Percentiles rank a stretch among this genome's conserved stretches.
Evolutionary conservation across 805 yeast species (phyloP).

Genomic region (Cyberlindnera subsufficiens): DNA sequence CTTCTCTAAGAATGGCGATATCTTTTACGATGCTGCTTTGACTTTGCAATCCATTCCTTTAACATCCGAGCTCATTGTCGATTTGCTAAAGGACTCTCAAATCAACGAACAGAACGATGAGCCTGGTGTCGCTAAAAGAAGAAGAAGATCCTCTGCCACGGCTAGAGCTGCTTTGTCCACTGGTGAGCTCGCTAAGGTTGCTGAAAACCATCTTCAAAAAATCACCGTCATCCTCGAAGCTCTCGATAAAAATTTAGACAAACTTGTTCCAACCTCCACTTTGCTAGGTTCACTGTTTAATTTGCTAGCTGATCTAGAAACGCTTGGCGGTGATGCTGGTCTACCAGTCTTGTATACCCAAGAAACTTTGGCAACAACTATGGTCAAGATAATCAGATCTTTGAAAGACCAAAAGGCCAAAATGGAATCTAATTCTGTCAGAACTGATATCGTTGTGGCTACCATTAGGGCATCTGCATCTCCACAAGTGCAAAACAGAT

Average conservation of each 20-base stretch:
- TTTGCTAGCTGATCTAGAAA: constrained; percentile 67
- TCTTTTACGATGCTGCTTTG: constrained; percentile 47
- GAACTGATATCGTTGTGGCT: constrained; percentile 88
- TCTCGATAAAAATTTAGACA: constrained; percentile 44
- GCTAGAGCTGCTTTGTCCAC: constrained; percentile 71
- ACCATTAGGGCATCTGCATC: constrained; percentile 85
- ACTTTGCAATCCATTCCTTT: constrained; percentile 50
- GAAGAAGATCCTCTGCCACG: constrained; percentile 76
- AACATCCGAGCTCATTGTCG: constrained; percentile 49
- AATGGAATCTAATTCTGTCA: constrained; percentile 57
- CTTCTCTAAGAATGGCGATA: constrained; percentile 32
- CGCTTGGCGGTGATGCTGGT: constrained; percentile 86
- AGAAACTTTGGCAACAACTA: constrained; percentile 83
- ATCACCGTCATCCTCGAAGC: constrained; percentile 77
- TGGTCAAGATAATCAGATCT: constrained; percentile 60
- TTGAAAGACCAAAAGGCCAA: constrained; percentile 37
- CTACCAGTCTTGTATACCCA: constrained; percentile 88
- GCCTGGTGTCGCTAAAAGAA: constrained; percentile 58
- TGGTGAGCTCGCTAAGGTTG: constrained; percentile 63
- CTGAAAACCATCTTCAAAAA: constrained; percentile 71
- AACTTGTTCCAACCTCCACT: constrained; percentile 32
- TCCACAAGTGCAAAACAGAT: constrained; percentile 91
- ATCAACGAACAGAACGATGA: constrained; percentile 39
- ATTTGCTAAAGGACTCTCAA: constrained; percentile 53
- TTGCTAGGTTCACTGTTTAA: constrained; percentile 50